These are phyloP conservation scores for Citrus sp. DNA, from an alignment of 345 rosid genomes.

Conservation along the genomic window DNA sequence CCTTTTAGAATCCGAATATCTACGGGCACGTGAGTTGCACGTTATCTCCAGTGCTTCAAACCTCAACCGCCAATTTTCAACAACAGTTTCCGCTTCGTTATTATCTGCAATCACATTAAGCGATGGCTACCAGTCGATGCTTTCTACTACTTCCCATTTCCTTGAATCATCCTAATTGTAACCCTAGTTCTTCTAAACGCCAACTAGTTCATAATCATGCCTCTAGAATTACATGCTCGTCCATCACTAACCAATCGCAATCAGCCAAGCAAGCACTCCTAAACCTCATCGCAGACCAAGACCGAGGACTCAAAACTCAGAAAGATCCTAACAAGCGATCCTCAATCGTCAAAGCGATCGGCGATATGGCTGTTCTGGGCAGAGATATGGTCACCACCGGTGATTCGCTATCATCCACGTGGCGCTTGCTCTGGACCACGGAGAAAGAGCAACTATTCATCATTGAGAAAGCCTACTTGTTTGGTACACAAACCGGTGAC, in stretches of 20 bases:
- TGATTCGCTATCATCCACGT: constrained; percentile 64
- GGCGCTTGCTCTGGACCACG: constrained; percentile 91
- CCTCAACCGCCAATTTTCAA: not conserved
- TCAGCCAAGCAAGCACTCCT: constrained; percentile 61
- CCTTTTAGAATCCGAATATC: not conserved
- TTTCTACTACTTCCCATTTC: constrained; percentile 15
- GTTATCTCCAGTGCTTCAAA: not conserved
- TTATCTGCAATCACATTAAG: not conserved
- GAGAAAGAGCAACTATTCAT: constrained; percentile 96
- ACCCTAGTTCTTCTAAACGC: not conserved
- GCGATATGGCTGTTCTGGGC: constrained; percentile 57
- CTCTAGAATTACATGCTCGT: constrained; percentile 32
- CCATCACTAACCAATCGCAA: constrained; percentile 30
- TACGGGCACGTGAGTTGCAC: not conserved
- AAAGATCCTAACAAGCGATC: constrained; percentile 49
- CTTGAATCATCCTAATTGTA: constrained; percentile 2
- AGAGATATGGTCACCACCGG: constrained; percentile 54
- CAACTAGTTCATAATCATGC: not conserved
- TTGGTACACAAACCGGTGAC: constrained; percentile 75
- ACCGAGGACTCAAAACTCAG: constrained; percentile 82
- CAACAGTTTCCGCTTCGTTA: not conserved
- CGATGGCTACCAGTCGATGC: constrained; percentile 7
- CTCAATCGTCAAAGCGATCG: constrained; percentile 64
- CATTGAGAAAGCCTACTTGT: constrained; percentile 70
- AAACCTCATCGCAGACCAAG: constrained; percentile 68